Evolutionary conservation across 2,329 filamentous ascomycete species (phyloP).

Genomic region (Monilinia vaccinii-corymbosi): DNA sequence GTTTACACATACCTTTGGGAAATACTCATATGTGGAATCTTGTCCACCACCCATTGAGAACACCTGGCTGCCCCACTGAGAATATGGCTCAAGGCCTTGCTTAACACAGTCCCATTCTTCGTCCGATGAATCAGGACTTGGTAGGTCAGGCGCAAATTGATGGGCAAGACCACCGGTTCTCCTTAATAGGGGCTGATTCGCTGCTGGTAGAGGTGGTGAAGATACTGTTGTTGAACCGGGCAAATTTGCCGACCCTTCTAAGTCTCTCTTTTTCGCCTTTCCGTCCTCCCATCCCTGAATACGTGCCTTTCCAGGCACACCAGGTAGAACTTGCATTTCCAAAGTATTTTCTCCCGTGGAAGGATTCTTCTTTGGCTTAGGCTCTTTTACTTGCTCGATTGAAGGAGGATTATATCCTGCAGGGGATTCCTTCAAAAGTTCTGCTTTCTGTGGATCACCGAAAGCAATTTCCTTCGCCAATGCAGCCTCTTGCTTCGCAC

Average conservation of each 20-base stretch:
- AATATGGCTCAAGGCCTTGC: constrained; percentile 47
- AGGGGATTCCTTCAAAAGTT: constrained; percentile 14
- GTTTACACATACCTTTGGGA: constrained; percentile 46
- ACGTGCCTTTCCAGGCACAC: constrained; percentile 20
- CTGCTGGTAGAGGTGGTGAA: not conserved
- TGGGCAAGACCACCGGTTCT: not conserved
- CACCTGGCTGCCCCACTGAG: constrained; percentile 36
- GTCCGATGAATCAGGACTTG: not conserved
- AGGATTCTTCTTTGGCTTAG: constrained; percentile 18
- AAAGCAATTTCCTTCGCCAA: constrained; percentile 9
- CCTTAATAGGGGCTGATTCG: not conserved
- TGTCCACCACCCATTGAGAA: constrained; percentile 53
- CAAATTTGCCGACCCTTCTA: not conserved
- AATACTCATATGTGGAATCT: constrained; percentile 65
- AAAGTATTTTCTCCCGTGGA: constrained; percentile 13
- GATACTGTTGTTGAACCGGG: not conserved
- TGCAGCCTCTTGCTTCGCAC: not conserved
- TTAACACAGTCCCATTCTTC: constrained; percentile 42
- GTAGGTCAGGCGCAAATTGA: not conserved
- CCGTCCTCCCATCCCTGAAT: constrained; percentile 22
- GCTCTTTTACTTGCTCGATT: constrained; percentile 15
- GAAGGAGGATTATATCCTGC: constrained; percentile 27
- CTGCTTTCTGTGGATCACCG: constrained; percentile 2
- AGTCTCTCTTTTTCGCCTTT: constrained; percentile 17
- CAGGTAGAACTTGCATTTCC: constrained; percentile 25